Base-by-base conservation (phyloP, 2,329 filamentous ascomycete species). In the Colletotrichum tropicale region DNA sequence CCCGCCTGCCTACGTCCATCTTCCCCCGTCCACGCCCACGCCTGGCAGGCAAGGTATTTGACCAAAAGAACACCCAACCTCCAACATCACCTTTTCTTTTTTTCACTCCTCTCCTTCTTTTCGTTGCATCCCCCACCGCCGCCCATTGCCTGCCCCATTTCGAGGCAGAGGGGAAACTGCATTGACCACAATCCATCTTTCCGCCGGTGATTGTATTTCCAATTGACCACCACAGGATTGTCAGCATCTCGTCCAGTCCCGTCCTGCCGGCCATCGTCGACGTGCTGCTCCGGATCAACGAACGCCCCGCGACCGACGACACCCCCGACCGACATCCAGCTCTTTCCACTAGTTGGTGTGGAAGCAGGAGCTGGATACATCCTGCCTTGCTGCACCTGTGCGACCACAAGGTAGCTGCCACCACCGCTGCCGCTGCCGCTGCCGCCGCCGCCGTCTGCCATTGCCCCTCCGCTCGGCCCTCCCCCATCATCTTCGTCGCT, bases 341-440 rank as follows among this genome's bases (percentile, higher is more conserved):
- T 55, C 55, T 61, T 69, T n/a, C 56, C 71, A 24, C 24, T 18
- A 21, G 26, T 62, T 67, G 69, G 55, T 48, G 73, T 71, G 62
- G 62, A 64, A 75, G 73, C 73, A 55, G 69, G 73, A 75, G 69
- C 73, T 75, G 61, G 62, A 75, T 43, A 58, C 8, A 60, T 72
- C 68, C 73, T 48, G 43, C n/a, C 43, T 38, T 38, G 34, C 34
- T 52, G 55, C 55, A 62, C 30, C 69, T 64, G 67, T 66, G 71
- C 62, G 62, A 72, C 32, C 32, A 21, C 52, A 62, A 66, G 8
- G 24, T 18, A 15, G 26, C 34, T 32, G n/a, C 48, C 18, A 38
- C 48, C 10, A 21, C 56, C 30, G 30, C 48, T 24, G 15, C 24
- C 58, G 15, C n/a, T n/a, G 30, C 30, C 32, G 32, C n/a, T n/a